Base-by-base conservation (phyloP, 2,329 filamentous ascomycete species). In the Penicillium sp. region DNA sequence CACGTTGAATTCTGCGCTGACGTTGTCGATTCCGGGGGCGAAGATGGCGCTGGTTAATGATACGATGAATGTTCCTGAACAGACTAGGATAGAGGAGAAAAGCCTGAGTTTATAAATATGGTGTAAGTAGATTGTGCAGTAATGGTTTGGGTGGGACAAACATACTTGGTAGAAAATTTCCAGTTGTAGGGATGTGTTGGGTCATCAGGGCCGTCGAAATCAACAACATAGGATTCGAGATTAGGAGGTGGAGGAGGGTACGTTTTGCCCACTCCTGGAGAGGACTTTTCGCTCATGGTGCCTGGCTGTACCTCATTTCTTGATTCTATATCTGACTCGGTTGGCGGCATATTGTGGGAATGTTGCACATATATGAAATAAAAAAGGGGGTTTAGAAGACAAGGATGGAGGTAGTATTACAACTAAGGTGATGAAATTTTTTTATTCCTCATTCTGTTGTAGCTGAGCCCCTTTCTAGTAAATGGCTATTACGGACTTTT, bases 11-110 rank as follows among this genome's bases (percentile, higher is more conserved):
- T 78, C 70, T 16, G 57, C 51, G n/a, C 85, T 82, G 5, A 90
- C 81, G 14, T 75, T 65, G 7, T 62, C 60, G 1, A 86, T 89
- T 4, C 87, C 87, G 14, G 86, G 78, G 1, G 88, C 89, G 74
- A 91, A 91, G 64, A 91, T 85, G 69, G 84, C 87, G 5, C 72
- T 75, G 1, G 77, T 77, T 50, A 84, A 82, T 0, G 82, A 78
- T 3, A 80, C 73, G 4, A 75, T 70, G 8, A 85, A 70, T 2
- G 83, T 83, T 7, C 78, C 80, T 48, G 79, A 82, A 50, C 68
- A 72, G 7, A 62, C 64, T 1, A 70, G 49, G 8, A 61, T 43
- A 3, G 68, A 66, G 16, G 56, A 59, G 21, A 63, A 67, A 4
- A 71, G 49, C 33, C 67, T 69, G 33, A 2, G 9, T 13, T 19